Conservation (phyloP, 2,329 filamentous ascomycete genomes). For the Pestalotiopsis sp. region DNA sequence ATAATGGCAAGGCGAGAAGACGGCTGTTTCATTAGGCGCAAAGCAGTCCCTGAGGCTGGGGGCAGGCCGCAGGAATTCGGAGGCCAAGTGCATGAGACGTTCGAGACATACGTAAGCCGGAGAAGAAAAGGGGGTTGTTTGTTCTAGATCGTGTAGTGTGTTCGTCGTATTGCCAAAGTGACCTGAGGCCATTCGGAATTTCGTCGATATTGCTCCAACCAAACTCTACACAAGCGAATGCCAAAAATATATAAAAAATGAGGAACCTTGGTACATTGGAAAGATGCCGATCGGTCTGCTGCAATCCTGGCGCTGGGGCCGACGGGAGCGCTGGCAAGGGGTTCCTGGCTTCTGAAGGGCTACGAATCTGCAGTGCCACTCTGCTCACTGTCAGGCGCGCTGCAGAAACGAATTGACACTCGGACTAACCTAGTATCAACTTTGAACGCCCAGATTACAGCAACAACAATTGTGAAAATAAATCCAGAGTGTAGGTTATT, state of each 20-base stretch:
- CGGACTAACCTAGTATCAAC: too few relatives aligned
- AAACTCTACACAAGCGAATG: not conserved
- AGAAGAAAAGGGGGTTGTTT: not conserved
- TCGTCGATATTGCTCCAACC: not conserved
- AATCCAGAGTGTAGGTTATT: too few relatives aligned
- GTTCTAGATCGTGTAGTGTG: not conserved
- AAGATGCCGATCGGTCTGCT: not conserved
- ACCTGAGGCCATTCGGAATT: not conserved
- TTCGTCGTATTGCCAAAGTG: not conserved
- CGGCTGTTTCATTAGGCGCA: conserved; percentile 12
- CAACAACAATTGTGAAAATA: too few relatives aligned
- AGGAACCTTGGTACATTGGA: not conserved
- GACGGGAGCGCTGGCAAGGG: not conserved
- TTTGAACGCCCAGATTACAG: too few relatives aligned
- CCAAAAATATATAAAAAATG: not conserved
- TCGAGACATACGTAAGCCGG: not conserved
- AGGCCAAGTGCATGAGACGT: not conserved
- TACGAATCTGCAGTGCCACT: not conserved
- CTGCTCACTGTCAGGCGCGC: too few relatives aligned
- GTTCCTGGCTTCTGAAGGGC: not conserved
- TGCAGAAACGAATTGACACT: too few relatives aligned
- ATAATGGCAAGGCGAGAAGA: conserved; percentile 7
- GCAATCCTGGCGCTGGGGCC: not conserved
- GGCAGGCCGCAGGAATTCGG: not conserved
- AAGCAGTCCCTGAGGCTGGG: not conserved